phyloP scores from a whole-genome alignment of 768 basidiomycete genomes.

The Russula dissimulans region DNA sequence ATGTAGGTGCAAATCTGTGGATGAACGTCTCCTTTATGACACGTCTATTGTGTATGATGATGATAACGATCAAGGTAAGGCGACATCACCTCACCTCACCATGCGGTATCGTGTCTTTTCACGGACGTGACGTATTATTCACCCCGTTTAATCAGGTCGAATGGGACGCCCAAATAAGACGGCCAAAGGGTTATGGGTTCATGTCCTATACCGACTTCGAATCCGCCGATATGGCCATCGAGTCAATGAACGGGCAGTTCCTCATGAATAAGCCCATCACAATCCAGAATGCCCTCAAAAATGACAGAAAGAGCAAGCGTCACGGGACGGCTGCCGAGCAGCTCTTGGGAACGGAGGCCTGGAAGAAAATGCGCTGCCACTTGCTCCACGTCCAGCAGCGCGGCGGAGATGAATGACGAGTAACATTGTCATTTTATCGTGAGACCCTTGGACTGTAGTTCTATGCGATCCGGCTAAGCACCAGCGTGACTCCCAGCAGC shows the following conservation, averaged over 20 bases:
- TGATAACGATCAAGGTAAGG: slow-evolving; percentile 75
- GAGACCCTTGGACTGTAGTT: no score
- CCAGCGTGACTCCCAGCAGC: no score
- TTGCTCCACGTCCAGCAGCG: slow-evolving; percentile 64
- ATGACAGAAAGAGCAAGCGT: slow-evolving; percentile 96
- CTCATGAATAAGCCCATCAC: slow-evolving; percentile 97
- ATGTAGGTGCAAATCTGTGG: slow-evolving; percentile 97
- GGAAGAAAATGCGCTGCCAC: slow-evolving; percentile 90
- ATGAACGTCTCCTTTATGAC: slow-evolving; percentile 86
- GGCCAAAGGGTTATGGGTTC: slow-evolving; percentile 95
- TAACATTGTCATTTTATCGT: no score
- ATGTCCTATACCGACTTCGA: slow-evolving; percentile 98
- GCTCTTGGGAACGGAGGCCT: slow-evolving; percentile 87
- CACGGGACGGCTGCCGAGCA: slow-evolving; percentile 97
- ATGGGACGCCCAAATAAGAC: slow-evolving; percentile 73
- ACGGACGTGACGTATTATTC: background rate
- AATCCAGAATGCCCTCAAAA: slow-evolving; percentile 98
- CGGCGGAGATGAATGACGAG: no score
- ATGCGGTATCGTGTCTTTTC: no score
- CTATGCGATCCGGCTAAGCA: no score
- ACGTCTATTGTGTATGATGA: slow-evolving; percentile 95
- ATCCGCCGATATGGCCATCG: slow-evolving; percentile 90
- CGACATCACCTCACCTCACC: slow-evolving; percentile 18
- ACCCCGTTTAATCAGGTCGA: slow-evolving; percentile 55
- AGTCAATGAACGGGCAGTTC: slow-evolving; percentile 96